Conservation (phyloP, 257 asterid species). For the Solanum microdontum region DNA sequence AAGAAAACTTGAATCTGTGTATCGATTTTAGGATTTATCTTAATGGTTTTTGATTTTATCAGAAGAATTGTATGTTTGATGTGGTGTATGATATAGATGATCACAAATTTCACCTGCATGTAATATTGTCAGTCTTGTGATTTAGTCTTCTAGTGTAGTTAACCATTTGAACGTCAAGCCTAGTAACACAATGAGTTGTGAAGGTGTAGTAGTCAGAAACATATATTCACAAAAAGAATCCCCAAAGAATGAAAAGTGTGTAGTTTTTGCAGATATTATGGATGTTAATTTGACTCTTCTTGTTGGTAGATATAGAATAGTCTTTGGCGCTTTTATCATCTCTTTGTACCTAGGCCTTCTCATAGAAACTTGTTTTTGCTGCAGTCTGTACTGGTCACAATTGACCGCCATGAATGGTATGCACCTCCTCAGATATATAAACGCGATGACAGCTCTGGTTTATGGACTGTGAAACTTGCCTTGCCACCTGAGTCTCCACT, state of each 20-base stretch:
- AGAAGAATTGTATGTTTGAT: not conserved
- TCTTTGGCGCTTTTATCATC: not conserved
- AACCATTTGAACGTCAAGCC: not conserved
- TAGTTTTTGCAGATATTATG: not conserved
- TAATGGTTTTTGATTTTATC: not conserved
- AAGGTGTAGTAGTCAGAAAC: not conserved
- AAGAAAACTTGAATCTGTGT: not conserved
- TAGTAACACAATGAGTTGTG: not conserved
- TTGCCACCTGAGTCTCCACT: slow-evolving; percentile 53
- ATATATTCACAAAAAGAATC: not conserved
- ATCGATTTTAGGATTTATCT: not conserved
- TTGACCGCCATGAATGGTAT: slow-evolving; percentile 98
- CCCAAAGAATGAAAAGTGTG: not conserved
- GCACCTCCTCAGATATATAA: slow-evolving; percentile 84
- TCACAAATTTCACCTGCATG: not conserved
- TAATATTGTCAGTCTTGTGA: not conserved
- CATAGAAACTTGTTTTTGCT: slow-evolving; percentile 7
- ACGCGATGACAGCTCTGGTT: slow-evolving; percentile 82
- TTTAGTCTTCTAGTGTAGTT: not conserved
- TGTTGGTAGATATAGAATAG: not conserved
- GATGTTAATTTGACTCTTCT: not conserved
- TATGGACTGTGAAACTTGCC: slow-evolving; percentile 71
- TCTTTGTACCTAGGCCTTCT: not conserved
- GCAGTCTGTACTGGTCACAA: slow-evolving; percentile 97
- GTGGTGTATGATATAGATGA: not conserved